Base-by-base conservation (phyloP, 2,329 filamentous ascomycete genomes). In the Aspergillus sp. region DNA sequence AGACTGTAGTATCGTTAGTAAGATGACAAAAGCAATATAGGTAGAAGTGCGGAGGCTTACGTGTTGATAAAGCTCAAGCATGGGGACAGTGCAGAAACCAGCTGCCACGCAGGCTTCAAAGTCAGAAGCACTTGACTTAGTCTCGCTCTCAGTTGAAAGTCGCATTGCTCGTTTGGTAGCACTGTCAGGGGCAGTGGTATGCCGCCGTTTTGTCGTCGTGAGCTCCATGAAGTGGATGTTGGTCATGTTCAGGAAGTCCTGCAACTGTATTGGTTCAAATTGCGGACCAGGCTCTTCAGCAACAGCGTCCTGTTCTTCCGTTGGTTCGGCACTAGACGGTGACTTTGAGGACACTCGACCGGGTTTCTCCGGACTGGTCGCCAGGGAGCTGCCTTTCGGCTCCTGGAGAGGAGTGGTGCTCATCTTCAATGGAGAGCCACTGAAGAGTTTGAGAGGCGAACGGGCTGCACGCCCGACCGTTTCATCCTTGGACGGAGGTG, bases 181-280 rank as follows among this genome's bases (percentile, higher is more conserved):
- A 62, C 68, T 77, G 47, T 83, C 80, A 19, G 88, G 88, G 2
- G 86, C 89, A 49, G 89, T 87, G 0, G 94, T 98, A 68, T 96
- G 90, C 58, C 95, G 86, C 66, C 94, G 84, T 74, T 98, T 98
- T 1, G 93, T 97, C 0, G 94, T 96, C n/a, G 90, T 96, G 53
- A 99, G 82, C 73, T 99, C 95, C 90, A 99, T 97, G 78, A 99
- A 99, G 57, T 93, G 91, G 70, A 99, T 96, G 61, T 91, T 96
- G 2, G 94, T 97, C 87, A 96, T 88, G 64, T 96, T 91, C 48
- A 99, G 80, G 77, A 99, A 99, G 56, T 96, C 90, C 68, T 96
- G 92, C 3, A 99, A 82, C 49, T 93, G 90, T 57, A 96, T 92
- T 21, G 83, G 81, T n/a, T 86, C 83, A 5, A 80, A 74, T 49